Evolutionary conservation across 805 yeast genomes (phyloP), one percentile per base, ranked within the genome.

Genomic region (Ogataea pilisensis): DNA sequence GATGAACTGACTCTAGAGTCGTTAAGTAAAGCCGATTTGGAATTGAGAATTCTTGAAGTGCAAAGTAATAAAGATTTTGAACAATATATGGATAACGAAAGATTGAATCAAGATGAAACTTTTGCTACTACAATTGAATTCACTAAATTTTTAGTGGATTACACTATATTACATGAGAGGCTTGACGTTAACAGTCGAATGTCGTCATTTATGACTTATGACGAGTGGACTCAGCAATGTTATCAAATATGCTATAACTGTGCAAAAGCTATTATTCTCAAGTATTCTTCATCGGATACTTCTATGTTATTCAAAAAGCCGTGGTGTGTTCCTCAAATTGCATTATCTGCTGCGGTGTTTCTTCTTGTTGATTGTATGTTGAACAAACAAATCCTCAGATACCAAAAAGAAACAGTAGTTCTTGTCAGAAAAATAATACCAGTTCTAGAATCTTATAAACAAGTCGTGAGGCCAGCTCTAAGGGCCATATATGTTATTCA

Each of bases 401-500:
- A 48, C 31, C 52, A 48, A 24, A 50, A 42, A 18, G 34, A 50
- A 8, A 44, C 48, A 4, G 36, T 50, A 7, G 9, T 31, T 3
- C 33, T 51, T 3, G 57, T 52, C 4, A 42, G 39, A 14, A 45
- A 38, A 31, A 32, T 52, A 8, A 18, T 55, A 1, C 54, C 54
- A 3, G 44, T 55, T 4, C 43, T 60, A 14, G 46, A 50, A 11
- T 45, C 60, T 4, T 55, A 53, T 33, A 54, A 44, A 34, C 49
- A 43, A 14, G 45, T 53, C 4, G 47, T 57, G 36, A 49, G 62
- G 26, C 60, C 63, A 14, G 64, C 65, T 3, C 36, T 54, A 6
- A 46, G 65, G n/a, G 65, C 61, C 2, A 28, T 54, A 1, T 60
- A 57, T 35, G 56, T 60, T 21, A 43, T 60, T 5, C 57, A 55